Conservation (phyloP, 345 rosid species). For the Reutealis trisperma region DNA sequence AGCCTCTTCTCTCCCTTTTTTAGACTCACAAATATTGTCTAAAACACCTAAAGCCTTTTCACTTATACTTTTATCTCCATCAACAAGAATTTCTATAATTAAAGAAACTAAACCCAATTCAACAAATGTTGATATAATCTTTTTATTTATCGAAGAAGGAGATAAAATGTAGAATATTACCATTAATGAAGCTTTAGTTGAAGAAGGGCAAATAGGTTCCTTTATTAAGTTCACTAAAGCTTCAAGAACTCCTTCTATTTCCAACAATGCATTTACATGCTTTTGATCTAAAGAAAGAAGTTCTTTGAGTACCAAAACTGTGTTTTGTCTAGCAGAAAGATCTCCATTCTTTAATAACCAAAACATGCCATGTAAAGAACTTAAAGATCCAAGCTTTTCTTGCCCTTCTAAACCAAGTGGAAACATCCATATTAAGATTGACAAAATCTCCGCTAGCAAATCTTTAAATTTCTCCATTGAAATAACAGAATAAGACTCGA, state of each 20-base stretch:
- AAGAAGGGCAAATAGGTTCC: conserved; percentile 32
- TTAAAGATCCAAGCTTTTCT: conserved; percentile 23
- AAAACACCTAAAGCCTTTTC: conserved; percentile 44
- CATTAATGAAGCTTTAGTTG: conserved; percentile 35
- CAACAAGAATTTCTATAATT: conserved; percentile 34
- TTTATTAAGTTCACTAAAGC: conserved; percentile 29
- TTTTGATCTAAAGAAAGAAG: conserved; percentile 20
- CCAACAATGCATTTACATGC: neutral
- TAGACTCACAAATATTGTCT: conserved; percentile 27
- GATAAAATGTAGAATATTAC: conserved; percentile 28
- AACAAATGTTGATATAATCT: conserved; percentile 15
- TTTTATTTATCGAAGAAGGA: neutral
- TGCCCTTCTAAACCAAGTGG: conserved; percentile 29
- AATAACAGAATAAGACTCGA: conserved; percentile 28
- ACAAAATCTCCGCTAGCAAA: conserved; percentile 33
- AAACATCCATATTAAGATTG: conserved; percentile 27
- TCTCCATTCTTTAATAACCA: conserved; percentile 35
- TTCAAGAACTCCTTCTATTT: conserved; percentile 26
- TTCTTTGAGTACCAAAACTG: conserved; percentile 30
- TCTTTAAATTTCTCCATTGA: conserved; percentile 22
- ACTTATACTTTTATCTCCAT: conserved; percentile 30
- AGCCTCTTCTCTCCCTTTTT: conserved; percentile 31
- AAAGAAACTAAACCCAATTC: conserved; percentile 29
- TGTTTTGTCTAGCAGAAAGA: conserved; percentile 28
- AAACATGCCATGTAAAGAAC: conserved; percentile 24